Conservation (phyloP, 257 asterid species). For the Cordia subcordata region DNA sequence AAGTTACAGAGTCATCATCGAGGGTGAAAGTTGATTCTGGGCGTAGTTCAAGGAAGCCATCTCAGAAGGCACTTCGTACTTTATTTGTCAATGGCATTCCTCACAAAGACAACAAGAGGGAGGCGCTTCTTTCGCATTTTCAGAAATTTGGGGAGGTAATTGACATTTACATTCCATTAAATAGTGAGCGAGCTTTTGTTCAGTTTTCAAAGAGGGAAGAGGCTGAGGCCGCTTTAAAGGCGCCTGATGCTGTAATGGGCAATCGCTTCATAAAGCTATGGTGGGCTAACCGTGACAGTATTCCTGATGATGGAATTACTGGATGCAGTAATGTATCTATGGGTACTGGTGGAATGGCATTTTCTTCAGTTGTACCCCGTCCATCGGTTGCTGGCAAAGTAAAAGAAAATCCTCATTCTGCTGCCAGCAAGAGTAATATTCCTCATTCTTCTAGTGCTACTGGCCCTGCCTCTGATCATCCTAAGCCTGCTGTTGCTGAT, state of each 20-base stretch:
- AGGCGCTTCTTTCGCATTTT: conserved; percentile 86
- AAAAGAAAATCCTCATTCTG: conserved; percentile 42
- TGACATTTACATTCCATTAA: conserved; percentile 69
- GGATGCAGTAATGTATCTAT: conserved; percentile 28
- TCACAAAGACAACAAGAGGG: conserved; percentile 76
- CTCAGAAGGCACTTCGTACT: conserved; percentile 75
- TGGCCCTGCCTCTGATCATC: conserved; percentile 35
- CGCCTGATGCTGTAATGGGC: conserved; percentile 99
- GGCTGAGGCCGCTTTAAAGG: conserved; percentile 80
- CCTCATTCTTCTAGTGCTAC: conserved; percentile 31
- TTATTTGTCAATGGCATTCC: conserved; percentile 81
- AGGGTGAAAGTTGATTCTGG: conserved; percentile 48
- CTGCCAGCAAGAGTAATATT: conserved; percentile 36
- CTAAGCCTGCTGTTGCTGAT: conserved; percentile 34
- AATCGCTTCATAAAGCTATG: conserved; percentile 91
- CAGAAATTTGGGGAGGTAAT: conserved; percentile 84
- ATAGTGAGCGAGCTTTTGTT: conserved; percentile 80
- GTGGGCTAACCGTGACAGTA: conserved; percentile 96
- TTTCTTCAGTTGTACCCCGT: conserved; percentile 30
- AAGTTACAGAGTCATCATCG: conserved; percentile 37
- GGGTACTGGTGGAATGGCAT: conserved; percentile 25
- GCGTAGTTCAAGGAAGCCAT: conserved; percentile 48
- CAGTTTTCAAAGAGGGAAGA: conserved; percentile 88
- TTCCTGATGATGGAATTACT: conserved; percentile 54
- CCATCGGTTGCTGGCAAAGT: conserved; percentile 35